phyloP scores from a whole-genome alignment of 768 basidiomycete species.

The Strobilomyces confusus region DNA sequence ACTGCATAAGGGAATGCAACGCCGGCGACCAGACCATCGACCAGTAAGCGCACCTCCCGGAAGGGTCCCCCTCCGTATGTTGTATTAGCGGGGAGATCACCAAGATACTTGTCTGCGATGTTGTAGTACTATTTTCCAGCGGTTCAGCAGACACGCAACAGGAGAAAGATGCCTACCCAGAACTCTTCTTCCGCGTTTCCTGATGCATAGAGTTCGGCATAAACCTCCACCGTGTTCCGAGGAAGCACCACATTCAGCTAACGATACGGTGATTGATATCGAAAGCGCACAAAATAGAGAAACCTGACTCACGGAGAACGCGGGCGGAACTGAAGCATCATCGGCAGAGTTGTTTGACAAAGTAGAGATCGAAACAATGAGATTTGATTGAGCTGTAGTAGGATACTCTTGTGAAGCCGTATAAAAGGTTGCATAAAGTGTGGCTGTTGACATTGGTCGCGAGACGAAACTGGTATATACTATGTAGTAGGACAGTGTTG shows the following conservation, averaged over 20 bases:
- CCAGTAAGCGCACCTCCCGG: constrained; percentile 59
- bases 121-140: constrained; percentile 56
- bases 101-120: constrained; percentile 54
- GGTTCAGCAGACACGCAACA: neutral
- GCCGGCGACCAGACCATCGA: constrained; percentile 54
- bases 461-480: constrained; percentile 1
- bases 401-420: constrained; percentile 54
- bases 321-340: constrained; percentile 72
- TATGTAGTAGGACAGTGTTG: neutral
- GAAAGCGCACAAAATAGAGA: neutral
- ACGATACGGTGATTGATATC: neutral
- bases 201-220: constrained; percentile 70
- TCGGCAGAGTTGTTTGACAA: constrained; percentile 60
- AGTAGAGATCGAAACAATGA: constrained; percentile 69
- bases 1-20: constrained; percentile 54
- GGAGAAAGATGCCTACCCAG: constrained; percentile 49
- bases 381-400: constrained; percentile 54
- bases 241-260: constrained; percentile 70
- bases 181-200: constrained; percentile 69
- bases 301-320: constrained; percentile 51
- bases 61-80: constrained; percentile 49
- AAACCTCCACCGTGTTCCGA: constrained; percentile 60
- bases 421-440: constrained; percentile 68
- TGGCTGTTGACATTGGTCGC: constrained; percentile 39
- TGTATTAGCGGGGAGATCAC: constrained; percentile 46